Conservation (phyloP, 371 early-diverging fungal species). For the Mucor mucedo region DNA sequence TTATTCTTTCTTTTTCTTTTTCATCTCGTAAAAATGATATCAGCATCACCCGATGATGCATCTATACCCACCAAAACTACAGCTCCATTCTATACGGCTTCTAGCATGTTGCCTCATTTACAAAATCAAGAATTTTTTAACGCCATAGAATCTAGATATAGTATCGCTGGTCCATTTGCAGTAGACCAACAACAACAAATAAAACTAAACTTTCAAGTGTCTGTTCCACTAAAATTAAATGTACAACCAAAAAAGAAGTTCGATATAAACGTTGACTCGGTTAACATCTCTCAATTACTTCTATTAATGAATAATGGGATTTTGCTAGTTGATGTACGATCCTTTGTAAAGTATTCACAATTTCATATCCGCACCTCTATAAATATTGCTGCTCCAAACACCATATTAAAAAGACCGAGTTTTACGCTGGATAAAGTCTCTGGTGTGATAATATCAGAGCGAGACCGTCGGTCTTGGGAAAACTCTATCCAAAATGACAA, state of each 20-base stretch:
- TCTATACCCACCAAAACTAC: neutral
- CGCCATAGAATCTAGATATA: slow-evolving; percentile 6
- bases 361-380: slow-evolving; percentile 52
- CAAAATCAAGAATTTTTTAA: slow-evolving; percentile 9
- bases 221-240: neutral
- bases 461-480: neutral
- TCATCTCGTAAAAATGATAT: no score
- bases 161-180: slow-evolving; percentile 2
- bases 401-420: slow-evolving; percentile 60
- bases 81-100: neutral
- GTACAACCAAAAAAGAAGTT: neutral
- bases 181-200: neutral
- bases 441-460: slow-evolving; percentile 16
- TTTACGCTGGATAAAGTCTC: slow-evolving; percentile 59
- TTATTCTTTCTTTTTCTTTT: no score
- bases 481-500: neutral
- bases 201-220: neutral
- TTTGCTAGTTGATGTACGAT: slow-evolving; percentile 60
- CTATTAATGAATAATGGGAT: neutral
- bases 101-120: slow-evolving; percentile 1
- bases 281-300: neutral
- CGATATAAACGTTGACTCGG: neutral
- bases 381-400: slow-evolving; percentile 62
- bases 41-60: no score
- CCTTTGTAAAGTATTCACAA: slow-evolving; percentile 53